Conservation (phyloP, 148 eudicot species). For the Amaranthus palmeri region DNA sequence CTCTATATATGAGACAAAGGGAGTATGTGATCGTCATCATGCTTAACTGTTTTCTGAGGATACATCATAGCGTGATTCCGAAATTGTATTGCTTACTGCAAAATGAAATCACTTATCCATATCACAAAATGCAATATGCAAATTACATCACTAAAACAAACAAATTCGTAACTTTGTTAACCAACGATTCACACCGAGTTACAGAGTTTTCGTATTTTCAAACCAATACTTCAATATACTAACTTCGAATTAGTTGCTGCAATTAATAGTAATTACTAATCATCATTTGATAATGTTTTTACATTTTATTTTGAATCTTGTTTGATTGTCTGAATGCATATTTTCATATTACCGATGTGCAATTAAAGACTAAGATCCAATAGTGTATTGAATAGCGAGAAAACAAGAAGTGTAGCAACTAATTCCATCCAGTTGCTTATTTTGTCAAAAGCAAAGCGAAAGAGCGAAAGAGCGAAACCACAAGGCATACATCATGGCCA, state of each 20-base stretch:
- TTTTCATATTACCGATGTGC: slow-evolving; percentile 83
- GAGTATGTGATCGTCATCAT: slow-evolving; percentile 21
- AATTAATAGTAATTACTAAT: too few species aligned
- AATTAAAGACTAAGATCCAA: slow-evolving; percentile 70
- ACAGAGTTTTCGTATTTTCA: slow-evolving; percentile 4
- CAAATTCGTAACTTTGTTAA: not conserved
- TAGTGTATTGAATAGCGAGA: too few species aligned
- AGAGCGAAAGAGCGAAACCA: too few species aligned
- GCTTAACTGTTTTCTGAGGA: slow-evolving; percentile 36
- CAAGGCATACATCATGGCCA: too few species aligned
- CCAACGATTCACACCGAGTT: not conserved
- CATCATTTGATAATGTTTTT: too few species aligned
- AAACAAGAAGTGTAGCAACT: too few species aligned
- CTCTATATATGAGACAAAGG: not conserved
- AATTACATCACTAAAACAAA: too few species aligned
- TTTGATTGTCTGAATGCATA: too few species aligned
- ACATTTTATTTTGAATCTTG: too few species aligned
- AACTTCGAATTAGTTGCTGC: too few species aligned
- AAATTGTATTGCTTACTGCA: slow-evolving; percentile 75
- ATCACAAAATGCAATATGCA: not conserved
- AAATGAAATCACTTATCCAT: not conserved
- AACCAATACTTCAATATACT: slow-evolving; percentile 32
- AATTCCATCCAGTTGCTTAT: too few species aligned
- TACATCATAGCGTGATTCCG: slow-evolving; percentile 30
- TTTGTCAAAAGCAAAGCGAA: too few species aligned